Conservation (phyloP, 805 yeast species). For the Scheffersomyces coipomensis region DNA sequence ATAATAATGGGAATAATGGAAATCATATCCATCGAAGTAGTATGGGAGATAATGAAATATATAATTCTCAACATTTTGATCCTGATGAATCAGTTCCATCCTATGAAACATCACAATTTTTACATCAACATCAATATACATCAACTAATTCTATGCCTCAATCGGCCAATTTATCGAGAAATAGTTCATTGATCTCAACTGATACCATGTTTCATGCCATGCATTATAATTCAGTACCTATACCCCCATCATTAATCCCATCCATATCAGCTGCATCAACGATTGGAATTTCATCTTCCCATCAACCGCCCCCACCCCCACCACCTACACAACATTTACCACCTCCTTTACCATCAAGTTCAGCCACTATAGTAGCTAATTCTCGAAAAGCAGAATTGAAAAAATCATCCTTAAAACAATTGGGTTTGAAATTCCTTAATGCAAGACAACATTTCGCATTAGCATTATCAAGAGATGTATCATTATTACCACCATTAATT, state of each 20-base stretch:
- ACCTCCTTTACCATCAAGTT: slow-evolving; percentile 1
- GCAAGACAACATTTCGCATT: slow-evolving; percentile 75
- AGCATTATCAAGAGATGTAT: slow-evolving; percentile 76
- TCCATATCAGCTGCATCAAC: not conserved
- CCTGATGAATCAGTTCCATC: slow-evolving; percentile 39
- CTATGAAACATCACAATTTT: slow-evolving; percentile 38
- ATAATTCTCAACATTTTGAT: slow-evolving; percentile 13
- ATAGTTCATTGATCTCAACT: not conserved
- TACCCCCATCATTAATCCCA: not conserved
- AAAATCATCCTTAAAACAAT: slow-evolving; percentile 40
- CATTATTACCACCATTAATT: slow-evolving; percentile 63
- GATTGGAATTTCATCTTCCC: not conserved
- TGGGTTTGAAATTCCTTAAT: slow-evolving; percentile 70
- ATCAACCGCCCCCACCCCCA: not conserved
- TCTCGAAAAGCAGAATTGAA: slow-evolving; percentile 1
- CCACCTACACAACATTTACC: slow-evolving; percentile 1
- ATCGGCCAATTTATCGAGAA: not conserved
- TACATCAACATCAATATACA: slow-evolving; percentile 21
- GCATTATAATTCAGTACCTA: not conserved
- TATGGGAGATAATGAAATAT: not conserved
- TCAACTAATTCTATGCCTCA: slow-evolving; percentile 3
- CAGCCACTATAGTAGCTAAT: slow-evolving; percentile 3
- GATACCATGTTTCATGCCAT: not conserved
- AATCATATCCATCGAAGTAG: not conserved
- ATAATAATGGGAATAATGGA: slow-evolving; percentile 1